Evolutionary conservation across 2,329 filamentous ascomycete species (phyloP).

Genomic region (Penicillium sclerotiorum): DNA sequence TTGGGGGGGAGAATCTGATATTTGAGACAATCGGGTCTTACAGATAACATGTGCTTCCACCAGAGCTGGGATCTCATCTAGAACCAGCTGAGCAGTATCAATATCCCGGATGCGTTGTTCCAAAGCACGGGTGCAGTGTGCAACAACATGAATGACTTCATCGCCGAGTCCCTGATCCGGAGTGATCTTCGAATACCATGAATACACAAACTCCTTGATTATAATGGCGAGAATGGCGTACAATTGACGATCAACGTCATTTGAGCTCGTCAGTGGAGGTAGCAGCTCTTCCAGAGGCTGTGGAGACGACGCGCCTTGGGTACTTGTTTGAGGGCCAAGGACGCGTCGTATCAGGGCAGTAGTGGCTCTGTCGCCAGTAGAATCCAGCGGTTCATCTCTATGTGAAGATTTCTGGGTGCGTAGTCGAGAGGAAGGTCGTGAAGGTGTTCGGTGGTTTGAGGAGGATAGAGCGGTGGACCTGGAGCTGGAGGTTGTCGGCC

Average conservation of each 20-base stretch:
- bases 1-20: neutral
- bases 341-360: conserved; percentile 77
- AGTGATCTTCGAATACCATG: conserved; percentile 92
- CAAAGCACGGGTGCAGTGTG: conserved; percentile 83
- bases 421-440: conserved; percentile 35
- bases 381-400: conserved; percentile 47
- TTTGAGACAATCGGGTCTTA: conserved; percentile 45
- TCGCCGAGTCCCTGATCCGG: conserved; percentile 84
- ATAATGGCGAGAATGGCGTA: conserved; percentile 92
- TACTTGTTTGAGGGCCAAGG: conserved; percentile 68
- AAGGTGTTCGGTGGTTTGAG: conserved; percentile 28
- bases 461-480: conserved; percentile 35
- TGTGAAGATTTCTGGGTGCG: conserved; percentile 26
- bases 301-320: conserved; percentile 55
- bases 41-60: conserved; percentile 79
- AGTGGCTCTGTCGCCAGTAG: conserved; percentile 77
- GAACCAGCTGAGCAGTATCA: conserved; percentile 77
- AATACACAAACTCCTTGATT: conserved; percentile 84
- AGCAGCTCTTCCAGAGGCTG: conserved; percentile 77
- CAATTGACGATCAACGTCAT: conserved; percentile 88
- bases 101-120: conserved; percentile 83
- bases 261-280: conserved; percentile 89
- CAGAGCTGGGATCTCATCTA: conserved; percentile 86
- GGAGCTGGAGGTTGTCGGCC: conserved; percentile 39
- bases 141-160: conserved; percentile 86